Evolutionary conservation across 176 grass and related monocot species (phyloP).

Genomic region (Musa itinerans): DNA sequence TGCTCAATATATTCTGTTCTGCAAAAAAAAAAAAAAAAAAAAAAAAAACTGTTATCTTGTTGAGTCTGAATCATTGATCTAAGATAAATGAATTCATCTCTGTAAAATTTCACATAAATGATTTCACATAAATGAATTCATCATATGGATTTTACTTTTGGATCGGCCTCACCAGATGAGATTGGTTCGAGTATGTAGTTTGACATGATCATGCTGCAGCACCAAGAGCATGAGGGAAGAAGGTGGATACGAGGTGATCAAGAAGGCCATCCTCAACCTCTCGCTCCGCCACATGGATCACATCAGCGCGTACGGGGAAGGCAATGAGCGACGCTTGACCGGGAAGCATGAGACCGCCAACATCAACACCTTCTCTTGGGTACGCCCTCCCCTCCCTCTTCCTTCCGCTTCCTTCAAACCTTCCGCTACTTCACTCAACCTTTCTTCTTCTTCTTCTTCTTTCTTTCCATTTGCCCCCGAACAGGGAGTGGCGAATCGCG

Average conservation of each 20-base stretch:
- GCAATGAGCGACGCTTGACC: constrained; percentile 87
- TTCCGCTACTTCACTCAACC: background rate
- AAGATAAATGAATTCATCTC: too few relatives aligned
- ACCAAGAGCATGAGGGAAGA: constrained; percentile 90
- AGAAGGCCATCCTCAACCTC: constrained; percentile 93
- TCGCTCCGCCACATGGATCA: constrained; percentile 85
- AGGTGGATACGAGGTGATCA: constrained; percentile 82
- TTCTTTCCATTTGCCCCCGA: background rate
- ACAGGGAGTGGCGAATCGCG: constrained; percentile 96
- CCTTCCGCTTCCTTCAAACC: background rate
- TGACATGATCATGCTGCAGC: constrained; percentile 29
- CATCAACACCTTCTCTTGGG: constrained; percentile 94
- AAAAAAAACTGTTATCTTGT: too few relatives aligned
- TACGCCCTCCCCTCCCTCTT: constrained; percentile 14
- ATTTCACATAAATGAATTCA: too few relatives aligned
- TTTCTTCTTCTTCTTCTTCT: constrained; percentile 9
- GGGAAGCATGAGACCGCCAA: constrained; percentile 88
- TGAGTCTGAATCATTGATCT: too few relatives aligned
- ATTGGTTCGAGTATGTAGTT: too few relatives aligned
- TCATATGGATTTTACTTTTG: too few relatives aligned
- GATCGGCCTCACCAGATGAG: too few relatives aligned
- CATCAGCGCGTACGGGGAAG: constrained; percentile 96
- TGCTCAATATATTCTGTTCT: too few relatives aligned
- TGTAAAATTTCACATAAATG: too few relatives aligned
- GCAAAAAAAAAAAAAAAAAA: too few relatives aligned